A percentile compares a stretch with the other conserved stretches of the same genome.
These are phyloP conservation scores for Russula abietina DNA, from an alignment of 768 basidiomycete genomes.

Conservation along the genomic window DNA sequence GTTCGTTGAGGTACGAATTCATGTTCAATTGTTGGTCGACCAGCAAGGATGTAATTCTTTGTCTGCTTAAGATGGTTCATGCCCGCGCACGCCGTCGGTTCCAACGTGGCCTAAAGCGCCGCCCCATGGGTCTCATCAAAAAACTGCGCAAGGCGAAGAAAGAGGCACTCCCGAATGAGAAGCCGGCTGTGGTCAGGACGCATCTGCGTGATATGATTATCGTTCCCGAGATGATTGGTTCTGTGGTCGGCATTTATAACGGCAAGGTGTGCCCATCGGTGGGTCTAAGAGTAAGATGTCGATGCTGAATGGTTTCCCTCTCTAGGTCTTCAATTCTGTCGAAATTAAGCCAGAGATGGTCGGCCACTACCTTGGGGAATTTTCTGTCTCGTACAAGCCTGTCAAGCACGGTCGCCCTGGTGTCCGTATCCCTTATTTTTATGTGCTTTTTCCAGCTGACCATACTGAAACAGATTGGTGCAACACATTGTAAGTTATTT, in stretches of 20 bases:
- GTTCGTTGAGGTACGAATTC: slow-evolving; percentile 69
- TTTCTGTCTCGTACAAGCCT: slow-evolving; percentile 94
- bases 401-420: slow-evolving; percentile 99
- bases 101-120: slow-evolving; percentile 97
- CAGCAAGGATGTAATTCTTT: slow-evolving; percentile 1
- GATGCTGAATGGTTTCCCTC: neutral
- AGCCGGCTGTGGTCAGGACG: slow-evolving; percentile 98
- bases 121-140: slow-evolving; percentile 98
- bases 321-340: slow-evolving; percentile 85
- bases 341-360: slow-evolving; percentile 99
- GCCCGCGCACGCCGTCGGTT: slow-evolving; percentile 98
- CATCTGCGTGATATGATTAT: slow-evolving; percentile 99
- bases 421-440: slow-evolving; percentile 51
- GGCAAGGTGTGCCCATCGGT: slow-evolving; percentile 60
- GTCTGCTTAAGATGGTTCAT: slow-evolving; percentile 69
- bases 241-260: slow-evolving; percentile 97
- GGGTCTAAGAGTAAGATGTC: neutral
- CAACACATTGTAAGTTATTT: slow-evolving; percentile 74
- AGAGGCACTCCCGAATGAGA: slow-evolving; percentile 98
- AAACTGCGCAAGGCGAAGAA: slow-evolving; percentile 99
- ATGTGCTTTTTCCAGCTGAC: slow-evolving; percentile 13
- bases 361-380: slow-evolving; percentile 98
- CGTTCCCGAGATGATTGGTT: slow-evolving; percentile 99
- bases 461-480: slow-evolving; percentile 61
- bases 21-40: neutral